These are phyloP conservation scores for Colletotrichum endophyticum DNA, from an alignment of 2,329 filamentous ascomycete species.

Conservation along the genomic window DNA sequence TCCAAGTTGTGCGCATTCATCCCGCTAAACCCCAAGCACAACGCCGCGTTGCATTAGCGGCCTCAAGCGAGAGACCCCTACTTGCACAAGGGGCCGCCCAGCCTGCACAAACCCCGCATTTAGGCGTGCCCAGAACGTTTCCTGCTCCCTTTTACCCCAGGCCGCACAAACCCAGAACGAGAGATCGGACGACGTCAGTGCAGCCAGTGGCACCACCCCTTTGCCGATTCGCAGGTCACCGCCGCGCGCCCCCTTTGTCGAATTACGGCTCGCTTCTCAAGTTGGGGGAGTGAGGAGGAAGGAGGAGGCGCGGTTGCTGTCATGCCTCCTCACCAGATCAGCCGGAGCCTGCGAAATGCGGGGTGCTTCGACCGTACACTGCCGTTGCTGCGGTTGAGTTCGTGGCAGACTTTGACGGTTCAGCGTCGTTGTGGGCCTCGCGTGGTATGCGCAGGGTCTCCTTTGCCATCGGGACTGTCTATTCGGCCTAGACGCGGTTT, in stretches of 20 bases:
- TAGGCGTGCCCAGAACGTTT: constrained; percentile 9
- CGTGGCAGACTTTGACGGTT: not conserved
- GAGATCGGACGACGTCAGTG: constrained; percentile 13
- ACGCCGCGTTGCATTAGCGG: not conserved
- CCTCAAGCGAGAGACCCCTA: constrained; percentile 2
- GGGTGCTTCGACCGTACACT: not conserved
- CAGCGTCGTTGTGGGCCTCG: not conserved
- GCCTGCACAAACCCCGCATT: constrained; percentile 16
- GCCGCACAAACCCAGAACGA: not conserved
- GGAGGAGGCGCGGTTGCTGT: not conserved
- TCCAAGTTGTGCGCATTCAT: not conserved
- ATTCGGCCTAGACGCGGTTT: not conserved
- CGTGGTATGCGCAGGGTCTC: not conserved
- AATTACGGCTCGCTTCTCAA: not conserved
- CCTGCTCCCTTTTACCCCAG: not conserved
- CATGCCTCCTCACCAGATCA: constrained; percentile 11
- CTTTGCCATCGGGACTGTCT: not conserved
- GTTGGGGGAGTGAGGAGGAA: not conserved
- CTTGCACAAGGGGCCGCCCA: not conserved
- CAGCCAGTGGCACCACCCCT: constrained; percentile 1
- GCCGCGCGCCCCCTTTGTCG: not conserved
- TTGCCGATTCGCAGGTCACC: not conserved
- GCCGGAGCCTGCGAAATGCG: constrained; percentile 9
- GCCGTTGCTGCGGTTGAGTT: not conserved
- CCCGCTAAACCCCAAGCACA: not conserved